Percentiles rank a stretch among this genome's conserved stretches.
These are phyloP conservation scores for Aspergillus unguis DNA, from an alignment of 2,329 filamentous ascomycete species.

Conservation along the genomic window DNA sequence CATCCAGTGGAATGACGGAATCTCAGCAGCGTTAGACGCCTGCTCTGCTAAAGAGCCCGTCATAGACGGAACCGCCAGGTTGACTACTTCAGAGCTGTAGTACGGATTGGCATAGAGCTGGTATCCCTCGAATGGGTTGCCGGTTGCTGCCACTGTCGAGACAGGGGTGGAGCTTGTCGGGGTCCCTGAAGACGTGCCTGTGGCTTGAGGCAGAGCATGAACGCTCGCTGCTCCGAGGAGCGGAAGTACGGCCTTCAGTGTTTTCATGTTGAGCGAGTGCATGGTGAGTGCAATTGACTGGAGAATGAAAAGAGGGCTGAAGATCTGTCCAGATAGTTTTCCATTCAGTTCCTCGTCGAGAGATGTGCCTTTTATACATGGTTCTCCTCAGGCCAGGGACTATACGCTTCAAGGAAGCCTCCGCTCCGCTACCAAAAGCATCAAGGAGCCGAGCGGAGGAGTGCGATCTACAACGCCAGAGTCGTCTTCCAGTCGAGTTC, in stretches of 20 bases:
- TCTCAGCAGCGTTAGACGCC: conserved; percentile 47
- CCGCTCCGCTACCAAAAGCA: conserved; percentile 11
- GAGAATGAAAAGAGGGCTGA: not conserved
- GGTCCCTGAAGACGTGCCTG: conserved; percentile 17
- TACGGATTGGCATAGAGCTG: conserved; percentile 52
- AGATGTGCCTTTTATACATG: too few species aligned
- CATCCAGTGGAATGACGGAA: conserved; percentile 54
- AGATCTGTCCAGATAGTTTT: not conserved
- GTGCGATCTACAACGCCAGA: not conserved
- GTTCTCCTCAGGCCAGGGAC: too few species aligned
- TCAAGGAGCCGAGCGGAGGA: conserved; percentile 9
- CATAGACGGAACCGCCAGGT: conserved; percentile 60
- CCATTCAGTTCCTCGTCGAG: not conserved
- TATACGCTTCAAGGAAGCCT: not conserved
- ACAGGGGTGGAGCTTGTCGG: conserved; percentile 13
- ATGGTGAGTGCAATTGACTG: conserved; percentile 4
- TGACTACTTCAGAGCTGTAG: conserved; percentile 53
- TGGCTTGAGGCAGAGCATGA: conserved; percentile 18
- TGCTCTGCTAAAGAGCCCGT: conserved; percentile 54
- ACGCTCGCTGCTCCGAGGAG: conserved; percentile 18
- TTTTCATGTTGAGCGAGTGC: conserved; percentile 19
- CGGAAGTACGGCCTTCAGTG: conserved; percentile 17
- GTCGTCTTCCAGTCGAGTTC: too few species aligned
- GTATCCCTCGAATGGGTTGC: conserved; percentile 52
- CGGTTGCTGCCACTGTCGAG: conserved; percentile 31